Evolutionary conservation across 805 yeast genomes (phyloP), one percentile per base, ranked within the genome.

Genomic region (Kuraishia piskuri): DNA sequence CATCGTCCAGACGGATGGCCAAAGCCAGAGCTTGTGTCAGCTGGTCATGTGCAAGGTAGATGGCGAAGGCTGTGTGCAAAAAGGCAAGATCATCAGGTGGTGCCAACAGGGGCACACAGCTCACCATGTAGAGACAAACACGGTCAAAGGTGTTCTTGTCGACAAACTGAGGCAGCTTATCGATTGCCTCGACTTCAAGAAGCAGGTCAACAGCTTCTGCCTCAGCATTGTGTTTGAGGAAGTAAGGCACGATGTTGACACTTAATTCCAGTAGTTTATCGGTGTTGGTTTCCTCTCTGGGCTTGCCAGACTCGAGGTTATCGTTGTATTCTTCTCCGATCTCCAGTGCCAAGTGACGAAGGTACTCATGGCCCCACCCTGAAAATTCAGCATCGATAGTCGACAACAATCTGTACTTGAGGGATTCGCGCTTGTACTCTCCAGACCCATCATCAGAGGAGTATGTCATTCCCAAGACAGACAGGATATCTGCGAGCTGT

Each of bases 281-380:
- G 8, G 62, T 62, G 14, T 64, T 65, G 24, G 55, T 53, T 24
- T 37, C 37, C 40, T 31, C 40, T 31, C 40, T 31, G 19, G 49
- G 26, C 25, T 59, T 59, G 40, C 46, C 46, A 21, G 17, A 48
- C 20, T 56, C 71, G 51, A 68, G 54, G 49, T 63, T 74, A 25
- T 78, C 83, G 60, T 82, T 84, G 68, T 83, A 88, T 52, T 86
- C 88, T 64, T 87, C 92, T 56, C 99, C 98, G 61, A 94, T 89
- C 71, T 94, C 97, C 56, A 94, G 74, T 2, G 99, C 96, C 63
- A 94, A 77, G 71, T 94, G 98, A 66, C 99, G 90, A 63, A 92
- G 82, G 68, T 94, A 94, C 71, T 94, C 99, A 68, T 94, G 98
- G 48, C 99, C 99, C 99, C 99, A 94, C 62, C 84, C 87, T 51